Evolutionary conservation across 2,329 filamentous ascomycete species (phyloP).

Genomic region (Grosmannia serpens): DNA sequence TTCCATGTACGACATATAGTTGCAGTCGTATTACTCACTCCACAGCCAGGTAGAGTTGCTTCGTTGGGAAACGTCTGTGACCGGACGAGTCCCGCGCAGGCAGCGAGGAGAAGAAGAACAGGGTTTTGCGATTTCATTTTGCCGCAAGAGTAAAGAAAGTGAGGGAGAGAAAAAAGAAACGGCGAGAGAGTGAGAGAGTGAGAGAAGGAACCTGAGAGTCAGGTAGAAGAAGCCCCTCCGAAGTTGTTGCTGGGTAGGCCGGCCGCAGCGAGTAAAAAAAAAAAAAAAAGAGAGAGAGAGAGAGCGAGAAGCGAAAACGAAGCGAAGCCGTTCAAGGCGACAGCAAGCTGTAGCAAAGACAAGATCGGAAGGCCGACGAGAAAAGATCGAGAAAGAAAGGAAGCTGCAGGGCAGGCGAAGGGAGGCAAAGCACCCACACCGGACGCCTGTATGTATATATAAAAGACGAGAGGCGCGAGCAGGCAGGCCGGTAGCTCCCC

Average conservation of each 20-base stretch:
- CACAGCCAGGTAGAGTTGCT: slow-evolving; percentile 10
- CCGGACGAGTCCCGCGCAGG: neutral
- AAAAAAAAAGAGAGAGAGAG: neutral
- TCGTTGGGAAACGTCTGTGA: slow-evolving; percentile 9
- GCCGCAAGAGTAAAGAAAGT: neutral
- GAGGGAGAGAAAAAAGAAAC: neutral
- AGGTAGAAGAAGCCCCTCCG: neutral
- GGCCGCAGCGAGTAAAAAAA: neutral
- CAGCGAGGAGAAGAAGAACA: slow-evolving; percentile 2
- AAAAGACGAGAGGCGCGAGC: neutral
- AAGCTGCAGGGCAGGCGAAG: neutral
- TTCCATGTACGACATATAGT: neutral
- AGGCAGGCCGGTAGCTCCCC: neutral
- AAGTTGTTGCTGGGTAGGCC: neutral
- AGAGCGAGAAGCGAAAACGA: too few species aligned
- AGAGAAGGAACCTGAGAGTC: neutral
- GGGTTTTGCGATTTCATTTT: slow-evolving; percentile 7
- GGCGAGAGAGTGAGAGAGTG: too few species aligned
- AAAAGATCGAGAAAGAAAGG: neutral
- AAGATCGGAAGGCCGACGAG: neutral
- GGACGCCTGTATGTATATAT: neutral
- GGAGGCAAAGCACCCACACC: neutral
- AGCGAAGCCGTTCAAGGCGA: neutral
- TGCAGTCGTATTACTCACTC: slow-evolving; percentile 6
- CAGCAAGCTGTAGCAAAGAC: neutral